These are phyloP conservation scores for Ceratobasidium sp. DNA, from an alignment of 1,284 basidiomycete genomes.

Conservation along the genomic window DNA sequence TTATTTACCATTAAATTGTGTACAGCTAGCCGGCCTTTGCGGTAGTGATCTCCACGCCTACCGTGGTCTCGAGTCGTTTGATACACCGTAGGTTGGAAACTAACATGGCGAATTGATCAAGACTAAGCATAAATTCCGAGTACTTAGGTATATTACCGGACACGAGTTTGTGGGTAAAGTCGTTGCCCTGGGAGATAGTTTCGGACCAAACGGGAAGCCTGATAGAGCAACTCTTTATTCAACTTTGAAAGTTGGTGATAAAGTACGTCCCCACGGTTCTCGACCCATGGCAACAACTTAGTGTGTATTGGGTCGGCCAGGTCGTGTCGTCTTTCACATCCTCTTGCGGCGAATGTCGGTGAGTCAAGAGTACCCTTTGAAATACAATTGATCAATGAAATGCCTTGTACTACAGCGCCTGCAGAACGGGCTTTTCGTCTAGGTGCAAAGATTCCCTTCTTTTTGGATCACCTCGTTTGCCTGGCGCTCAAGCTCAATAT, in stretches of 20 bases:
- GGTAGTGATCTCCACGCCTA: constrained; percentile 89
- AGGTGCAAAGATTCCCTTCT: constrained; percentile 77
- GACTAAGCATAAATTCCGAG: constrained; percentile 47
- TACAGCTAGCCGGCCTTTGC: constrained; percentile 77
- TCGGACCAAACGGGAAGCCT: constrained; percentile 57
- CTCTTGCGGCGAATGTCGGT: constrained; percentile 86
- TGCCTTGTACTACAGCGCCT: constrained; percentile 66
- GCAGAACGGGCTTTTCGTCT: constrained; percentile 80
- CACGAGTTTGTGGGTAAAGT: constrained; percentile 90
- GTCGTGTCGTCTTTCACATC: constrained; percentile 91
- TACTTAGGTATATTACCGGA: constrained; percentile 71
- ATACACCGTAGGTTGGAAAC: constrained; percentile 56
- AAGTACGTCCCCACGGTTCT: constrained; percentile 51
- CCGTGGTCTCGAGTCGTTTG: constrained; percentile 67
- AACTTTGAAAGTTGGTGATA: constrained; percentile 80
- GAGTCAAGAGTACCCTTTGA: constrained; percentile 54
- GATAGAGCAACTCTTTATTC: constrained; percentile 72
- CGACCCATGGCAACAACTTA: background rate
- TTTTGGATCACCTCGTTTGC: constrained; percentile 79
- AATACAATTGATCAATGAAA: background rate
- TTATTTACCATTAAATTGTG: background rate
- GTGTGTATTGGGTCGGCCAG: background rate
- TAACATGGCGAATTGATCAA: constrained; percentile 30
- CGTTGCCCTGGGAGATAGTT: constrained; percentile 76
- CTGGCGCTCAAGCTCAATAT: constrained; percentile 91